These are phyloP conservation scores for Clavispora vitiphila DNA, from an alignment of 805 yeast genomes.

Conservation along the genomic window DNA sequence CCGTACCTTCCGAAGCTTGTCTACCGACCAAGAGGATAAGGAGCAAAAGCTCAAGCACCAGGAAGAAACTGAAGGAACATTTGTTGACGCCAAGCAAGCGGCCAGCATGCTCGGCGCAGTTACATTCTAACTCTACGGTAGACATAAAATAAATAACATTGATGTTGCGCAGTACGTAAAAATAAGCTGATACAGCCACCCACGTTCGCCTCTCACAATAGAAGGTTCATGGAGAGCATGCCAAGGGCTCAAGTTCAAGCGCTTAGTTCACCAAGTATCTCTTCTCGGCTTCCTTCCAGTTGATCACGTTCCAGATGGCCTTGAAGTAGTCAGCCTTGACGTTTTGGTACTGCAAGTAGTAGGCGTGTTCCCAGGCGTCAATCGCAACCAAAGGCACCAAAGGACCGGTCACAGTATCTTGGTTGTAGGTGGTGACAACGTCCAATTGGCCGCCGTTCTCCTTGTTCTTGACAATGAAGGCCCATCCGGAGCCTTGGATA, in stretches of 20 bases:
- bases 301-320: conserved; percentile 47
- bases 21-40: conserved; percentile 23
- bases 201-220: too few species aligned
- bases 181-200: too few species aligned
- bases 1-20: conserved; percentile 32
- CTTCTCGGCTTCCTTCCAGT: conserved; percentile 48
- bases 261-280: conserved; percentile 26
- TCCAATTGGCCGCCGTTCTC: conserved; percentile 40
- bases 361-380: conserved; percentile 54
- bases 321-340: conserved; percentile 47
- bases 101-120: conserved; percentile 77
- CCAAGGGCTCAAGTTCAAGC: not conserved
- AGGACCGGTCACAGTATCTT: conserved; percentile 43
- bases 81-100: conserved; percentile 76
- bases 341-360: conserved; percentile 49
- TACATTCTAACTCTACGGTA: conserved; percentile 41
- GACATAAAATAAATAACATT: not conserved
- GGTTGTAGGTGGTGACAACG: conserved; percentile 42
- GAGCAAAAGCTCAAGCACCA: conserved; percentile 12
- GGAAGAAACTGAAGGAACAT: conserved; percentile 21
- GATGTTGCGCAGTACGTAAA: not conserved
- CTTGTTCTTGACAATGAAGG: conserved; percentile 44
- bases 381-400: conserved; percentile 44
- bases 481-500: conserved; percentile 54
- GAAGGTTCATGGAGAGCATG: not conserved